These are phyloP conservation scores for Aspergillus egyptiacus DNA, from an alignment of 495 filamentous ascomycete species.

Conservation along the genomic window DNA sequence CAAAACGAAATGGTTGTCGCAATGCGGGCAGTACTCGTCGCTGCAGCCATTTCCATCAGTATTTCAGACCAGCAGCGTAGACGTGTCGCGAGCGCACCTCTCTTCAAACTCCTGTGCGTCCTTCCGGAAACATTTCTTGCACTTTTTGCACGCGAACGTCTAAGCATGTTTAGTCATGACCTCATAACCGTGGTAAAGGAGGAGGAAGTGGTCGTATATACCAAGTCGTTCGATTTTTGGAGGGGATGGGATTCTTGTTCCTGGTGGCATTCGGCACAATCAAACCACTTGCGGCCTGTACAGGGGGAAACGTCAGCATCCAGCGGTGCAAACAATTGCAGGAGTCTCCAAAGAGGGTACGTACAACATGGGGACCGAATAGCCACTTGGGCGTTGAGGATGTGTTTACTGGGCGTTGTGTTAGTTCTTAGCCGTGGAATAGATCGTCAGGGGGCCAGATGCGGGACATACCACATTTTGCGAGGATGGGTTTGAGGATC, in stretches of 20 bases:
- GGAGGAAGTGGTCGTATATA: constrained; percentile 21
- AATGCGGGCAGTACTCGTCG: constrained; percentile 99
- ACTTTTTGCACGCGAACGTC: constrained; percentile 94
- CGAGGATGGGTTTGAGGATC: background rate
- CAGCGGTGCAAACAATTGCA: background rate
- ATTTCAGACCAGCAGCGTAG: background rate
- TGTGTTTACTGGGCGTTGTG: constrained; percentile 66
- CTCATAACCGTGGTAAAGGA: too few species aligned
- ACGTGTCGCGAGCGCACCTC: constrained; percentile 38
- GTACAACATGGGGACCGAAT: constrained; percentile 93
- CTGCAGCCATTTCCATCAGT: constrained; percentile 31
- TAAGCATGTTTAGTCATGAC: constrained; percentile 16
- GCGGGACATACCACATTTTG: constrained; percentile 9
- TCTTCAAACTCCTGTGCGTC: constrained; percentile 88
- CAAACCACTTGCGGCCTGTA: constrained; percentile 91
- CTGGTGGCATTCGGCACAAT: constrained; percentile 91
- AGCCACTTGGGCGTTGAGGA: constrained; percentile 95
- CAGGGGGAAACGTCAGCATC: background rate
- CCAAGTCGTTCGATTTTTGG: constrained; percentile 76
- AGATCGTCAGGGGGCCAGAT: background rate
- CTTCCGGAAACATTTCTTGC: constrained; percentile 95
- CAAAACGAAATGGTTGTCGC: constrained; percentile 95
- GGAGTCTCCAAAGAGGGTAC: constrained; percentile 19
- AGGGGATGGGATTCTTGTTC: constrained; percentile 74
- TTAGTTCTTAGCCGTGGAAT: background rate